Base-by-base conservation (phyloP, 2,329 filamentous ascomycete species). In the Pseudohalonectria lignicola region DNA sequence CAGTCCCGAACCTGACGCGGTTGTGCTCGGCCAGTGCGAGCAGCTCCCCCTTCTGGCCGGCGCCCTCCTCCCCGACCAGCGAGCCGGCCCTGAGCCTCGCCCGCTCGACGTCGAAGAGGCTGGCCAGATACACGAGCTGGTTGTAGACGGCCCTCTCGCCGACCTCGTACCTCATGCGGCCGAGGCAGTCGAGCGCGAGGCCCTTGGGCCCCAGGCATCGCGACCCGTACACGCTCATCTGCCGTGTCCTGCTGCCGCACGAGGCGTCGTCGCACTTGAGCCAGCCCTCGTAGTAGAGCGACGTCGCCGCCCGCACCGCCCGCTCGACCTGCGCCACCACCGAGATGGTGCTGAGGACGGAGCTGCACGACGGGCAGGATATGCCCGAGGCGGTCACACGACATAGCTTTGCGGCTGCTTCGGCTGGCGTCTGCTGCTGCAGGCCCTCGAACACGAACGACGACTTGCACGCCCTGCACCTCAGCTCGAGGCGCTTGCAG, bases 81-180 rank as follows among this genome's bases (percentile, higher is more conserved):
- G 60, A 65, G 33, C 56, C 60, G 16, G 66, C 71, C 44, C 63
- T 67, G 33, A 50, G 52, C 46, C 76, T 75, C 12, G 82, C 82
- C 61, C 85, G 86, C 44, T 96, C 88, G 3, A 93, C 82, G 59
- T 98, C 88, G 68, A 87, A 98, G 39, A 96, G 62, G 35, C 73
- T 73, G 21, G 82, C 74, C 55, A 88, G 83, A 63, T 94, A 98
- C 39, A 96, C 64, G 30, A 98, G 69, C 62, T 98, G 92, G 58
- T 94, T 96, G 64, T 95, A 96, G 42, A 96, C 72, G 51, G 82
- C 81, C 62, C 92, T 90, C 63, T 96, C 92, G 1, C 74, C 71
- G 53, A 85, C 82, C 62, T 93, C 87, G 56, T 88, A 95, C 17
- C 74, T 67, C 88, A 98, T 96, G 36, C 76, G 76, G 16, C 92